These are phyloP conservation scores for Thermothielavioides terrestris DNA, from an alignment of 495 filamentous ascomycete genomes.

Conservation along the genomic window DNA sequence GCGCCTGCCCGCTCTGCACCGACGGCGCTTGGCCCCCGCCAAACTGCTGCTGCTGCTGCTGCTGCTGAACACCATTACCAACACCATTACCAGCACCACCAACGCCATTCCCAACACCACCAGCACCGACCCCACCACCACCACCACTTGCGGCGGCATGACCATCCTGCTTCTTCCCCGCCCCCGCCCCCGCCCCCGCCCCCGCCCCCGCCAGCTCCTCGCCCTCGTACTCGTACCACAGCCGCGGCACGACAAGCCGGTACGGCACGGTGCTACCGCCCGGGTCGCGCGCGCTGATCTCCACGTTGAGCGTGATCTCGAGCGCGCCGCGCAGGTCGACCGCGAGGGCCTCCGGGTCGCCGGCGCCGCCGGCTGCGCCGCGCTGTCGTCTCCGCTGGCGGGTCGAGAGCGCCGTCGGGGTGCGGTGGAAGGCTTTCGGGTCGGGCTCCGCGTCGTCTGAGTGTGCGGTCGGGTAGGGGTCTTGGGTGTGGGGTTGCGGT, in stretches of 20 bases:
- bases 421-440: slow-evolving; percentile 54
- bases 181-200: background rate
- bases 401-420: slow-evolving; percentile 58
- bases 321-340: slow-evolving; percentile 70
- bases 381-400: slow-evolving; percentile 43
- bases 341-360: slow-evolving; percentile 18
- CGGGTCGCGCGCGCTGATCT: slow-evolving; percentile 76
- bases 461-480: background rate
- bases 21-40: too few species aligned
- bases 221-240: slow-evolving; percentile 48
- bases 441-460: background rate
- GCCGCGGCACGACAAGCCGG: slow-evolving; percentile 70
- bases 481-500: background rate
- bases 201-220: slow-evolving; percentile 14
- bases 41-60: too few species aligned
- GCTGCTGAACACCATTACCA: too few species aligned
- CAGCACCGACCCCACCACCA: background rate
- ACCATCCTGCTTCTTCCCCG: slow-evolving; percentile 8
- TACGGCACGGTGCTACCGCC: slow-evolving; percentile 85
- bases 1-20: too few species aligned
- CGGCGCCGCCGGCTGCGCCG: too few species aligned
- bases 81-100: too few species aligned
- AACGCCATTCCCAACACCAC: background rate
- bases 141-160: slow-evolving; percentile 16
- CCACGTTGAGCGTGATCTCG: slow-evolving; percentile 77